These are phyloP conservation scores for Podosphaera aphanis DNA, from an alignment of 2,329 filamentous ascomycete genomes.

Conservation along the genomic window DNA sequence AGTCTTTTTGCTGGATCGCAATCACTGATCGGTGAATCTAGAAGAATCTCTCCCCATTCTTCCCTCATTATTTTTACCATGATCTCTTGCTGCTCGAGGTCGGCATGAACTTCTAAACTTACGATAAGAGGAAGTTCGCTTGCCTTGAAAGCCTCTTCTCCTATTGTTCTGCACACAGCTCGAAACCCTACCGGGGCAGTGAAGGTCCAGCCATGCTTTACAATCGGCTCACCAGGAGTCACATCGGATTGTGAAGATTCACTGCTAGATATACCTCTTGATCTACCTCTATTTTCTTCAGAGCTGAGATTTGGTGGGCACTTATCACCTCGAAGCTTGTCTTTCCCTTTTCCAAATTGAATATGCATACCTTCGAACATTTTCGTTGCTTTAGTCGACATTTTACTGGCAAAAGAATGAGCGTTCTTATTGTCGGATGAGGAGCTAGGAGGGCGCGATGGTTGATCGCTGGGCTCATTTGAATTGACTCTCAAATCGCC, in stretches of 20 bases:
- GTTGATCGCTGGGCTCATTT: conserved; percentile 10
- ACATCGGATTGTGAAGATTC: conserved; percentile 9
- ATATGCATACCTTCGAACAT: conserved; percentile 12
- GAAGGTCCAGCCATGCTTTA: conserved; percentile 69
- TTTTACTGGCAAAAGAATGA: conserved; percentile 5
- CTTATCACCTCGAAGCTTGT: conserved; percentile 4
- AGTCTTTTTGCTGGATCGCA: conserved; percentile 28
- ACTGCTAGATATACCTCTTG: conserved; percentile 4
- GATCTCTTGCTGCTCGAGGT: conserved; percentile 58
- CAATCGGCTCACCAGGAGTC: conserved; percentile 40
- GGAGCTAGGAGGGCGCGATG: conserved; percentile 3
- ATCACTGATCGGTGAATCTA: conserved; percentile 30
- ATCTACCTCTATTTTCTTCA: conserved; percentile 1
- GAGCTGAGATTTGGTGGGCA: conserved; percentile 1
- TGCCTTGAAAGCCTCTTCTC: conserved; percentile 51
- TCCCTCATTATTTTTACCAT: conserved; percentile 92
- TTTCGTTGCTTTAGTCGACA: conserved; percentile 13
- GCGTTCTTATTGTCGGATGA: conserved; percentile 19
- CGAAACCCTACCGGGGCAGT: conserved; percentile 73
- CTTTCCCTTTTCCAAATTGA: conserved; percentile 11
- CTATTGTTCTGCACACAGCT: conserved; percentile 61
- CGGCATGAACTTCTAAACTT: conserved; percentile 76
- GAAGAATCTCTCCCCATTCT: conserved; percentile 54
- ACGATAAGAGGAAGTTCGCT: conserved; percentile 70
- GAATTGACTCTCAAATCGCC: conserved; percentile 23